Conservation (phyloP, 495 filamentous ascomycete species). For the Cetradonia linearis region DNA sequence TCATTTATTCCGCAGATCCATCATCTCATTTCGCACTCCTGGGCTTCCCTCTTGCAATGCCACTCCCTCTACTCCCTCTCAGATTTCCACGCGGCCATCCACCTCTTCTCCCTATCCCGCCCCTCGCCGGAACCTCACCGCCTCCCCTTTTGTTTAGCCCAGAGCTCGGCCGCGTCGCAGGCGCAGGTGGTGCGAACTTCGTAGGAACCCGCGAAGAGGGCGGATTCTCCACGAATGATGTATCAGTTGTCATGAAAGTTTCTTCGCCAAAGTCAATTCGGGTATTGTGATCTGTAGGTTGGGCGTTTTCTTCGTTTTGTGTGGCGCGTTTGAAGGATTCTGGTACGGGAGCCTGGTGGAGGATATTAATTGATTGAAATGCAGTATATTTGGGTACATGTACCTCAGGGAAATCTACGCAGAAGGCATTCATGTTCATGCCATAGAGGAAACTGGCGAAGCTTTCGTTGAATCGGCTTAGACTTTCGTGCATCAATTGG, state of each 20-base stretch:
- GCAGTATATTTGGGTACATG: neutral
- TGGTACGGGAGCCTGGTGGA: slow-evolving; percentile 46
- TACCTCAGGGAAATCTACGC: slow-evolving; percentile 95
- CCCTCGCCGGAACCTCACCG: slow-evolving; percentile 26
- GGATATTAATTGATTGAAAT: neutral
- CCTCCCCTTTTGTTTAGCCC: slow-evolving; percentile 31
- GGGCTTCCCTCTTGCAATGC: slow-evolving; percentile 37
- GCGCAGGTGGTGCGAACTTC: slow-evolving; percentile 50
- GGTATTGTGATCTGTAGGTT: slow-evolving; percentile 12
- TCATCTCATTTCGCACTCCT: slow-evolving; percentile 22
- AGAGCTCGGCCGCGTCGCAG: slow-evolving; percentile 31
- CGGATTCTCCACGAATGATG: slow-evolving; percentile 85
- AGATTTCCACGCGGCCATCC: slow-evolving; percentile 31
- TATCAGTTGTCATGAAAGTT: slow-evolving; percentile 95
- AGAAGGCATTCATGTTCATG: slow-evolving; percentile 97
- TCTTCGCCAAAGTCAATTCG: slow-evolving; percentile 48
- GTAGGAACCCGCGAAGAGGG: slow-evolving; percentile 57
- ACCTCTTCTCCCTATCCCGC: slow-evolving; percentile 30
- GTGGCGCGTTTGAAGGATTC: slow-evolving; percentile 65
- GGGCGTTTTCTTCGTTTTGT: slow-evolving; percentile 38
- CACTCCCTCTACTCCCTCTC: slow-evolving; percentile 35
- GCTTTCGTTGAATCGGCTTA: slow-evolving; percentile 89
- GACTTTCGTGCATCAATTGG: slow-evolving; percentile 91
- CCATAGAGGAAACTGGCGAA: slow-evolving; percentile 94
- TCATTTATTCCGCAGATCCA: too few species aligned